A percentile compares a stretch with the other conserved stretches of the same genome.
Evolutionary conservation across 352 stramenopile genomes (phyloP).

Genomic region (Pythium sp.): DNA sequence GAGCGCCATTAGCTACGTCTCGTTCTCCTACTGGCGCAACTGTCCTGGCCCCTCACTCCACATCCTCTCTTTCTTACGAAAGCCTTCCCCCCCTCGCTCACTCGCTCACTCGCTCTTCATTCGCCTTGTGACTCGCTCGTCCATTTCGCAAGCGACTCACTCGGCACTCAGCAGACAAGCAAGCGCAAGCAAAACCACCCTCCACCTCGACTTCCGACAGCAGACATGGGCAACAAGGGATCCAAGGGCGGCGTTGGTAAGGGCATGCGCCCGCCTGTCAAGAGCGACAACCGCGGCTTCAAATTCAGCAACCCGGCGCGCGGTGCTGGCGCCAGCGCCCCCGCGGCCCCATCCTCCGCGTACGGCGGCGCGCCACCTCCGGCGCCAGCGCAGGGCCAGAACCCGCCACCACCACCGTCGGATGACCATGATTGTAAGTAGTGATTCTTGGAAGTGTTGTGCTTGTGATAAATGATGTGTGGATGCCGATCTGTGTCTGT

Average conservation of each 20-base stretch:
- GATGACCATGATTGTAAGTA: constrained; percentile 69
- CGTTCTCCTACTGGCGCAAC: constrained; percentile 1
- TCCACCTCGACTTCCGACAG: background rate
- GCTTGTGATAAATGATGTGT: background rate
- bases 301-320: constrained; percentile 62
- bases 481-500: background rate
- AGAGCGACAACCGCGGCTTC: constrained; percentile 83
- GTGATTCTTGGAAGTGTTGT: background rate
- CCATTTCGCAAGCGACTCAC: constrained; percentile 12
- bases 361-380: constrained; percentile 13
- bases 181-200: background rate
- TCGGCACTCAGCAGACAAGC: constrained; percentile 3
- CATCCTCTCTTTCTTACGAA: constrained; percentile 19
- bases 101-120: background rate
- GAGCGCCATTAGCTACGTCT: constrained; percentile 9
- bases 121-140: background rate
- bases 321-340: constrained; percentile 69
- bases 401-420: constrained; percentile 8
- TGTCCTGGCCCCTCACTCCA: background rate
- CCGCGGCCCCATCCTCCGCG: constrained; percentile 53
- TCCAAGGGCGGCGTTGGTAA: constrained; percentile 70
- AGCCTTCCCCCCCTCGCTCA: background rate
- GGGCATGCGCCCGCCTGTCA: constrained; percentile 66
- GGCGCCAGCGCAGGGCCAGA: constrained; percentile 16
- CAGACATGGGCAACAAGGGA: constrained; percentile 79